Evolutionary conservation across 2,329 filamentous ascomycete species (phyloP).

Genomic region (Penicillium sp.): DNA sequence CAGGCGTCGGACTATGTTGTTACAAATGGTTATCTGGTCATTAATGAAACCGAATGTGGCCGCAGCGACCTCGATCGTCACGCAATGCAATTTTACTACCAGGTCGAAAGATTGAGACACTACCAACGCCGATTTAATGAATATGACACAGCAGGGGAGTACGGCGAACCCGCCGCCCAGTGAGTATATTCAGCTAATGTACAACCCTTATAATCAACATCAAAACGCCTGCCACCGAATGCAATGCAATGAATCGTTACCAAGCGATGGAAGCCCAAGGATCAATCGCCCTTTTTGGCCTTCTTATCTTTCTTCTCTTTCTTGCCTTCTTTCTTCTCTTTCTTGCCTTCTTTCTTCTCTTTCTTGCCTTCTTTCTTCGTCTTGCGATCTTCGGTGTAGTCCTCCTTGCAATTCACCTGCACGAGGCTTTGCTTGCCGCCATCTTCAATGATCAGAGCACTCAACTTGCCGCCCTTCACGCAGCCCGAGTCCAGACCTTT

Average conservation of each 20-base stretch:
- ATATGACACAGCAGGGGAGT: not conserved
- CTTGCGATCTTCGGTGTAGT: slow-evolving; percentile 27
- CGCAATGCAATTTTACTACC: not conserved
- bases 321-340: not conserved
- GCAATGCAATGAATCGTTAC: slow-evolving; percentile 2
- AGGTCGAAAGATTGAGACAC: too few relatives aligned
- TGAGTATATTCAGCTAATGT: slow-evolving; percentile 5
- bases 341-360: not conserved
- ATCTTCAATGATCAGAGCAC: slow-evolving; percentile 73
- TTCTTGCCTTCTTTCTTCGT: not conserved
- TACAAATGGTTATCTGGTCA: not conserved
- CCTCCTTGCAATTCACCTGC: slow-evolving; percentile 46
- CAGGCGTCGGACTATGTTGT: not conserved
- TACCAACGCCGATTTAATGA: not conserved
- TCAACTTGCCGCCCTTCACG: slow-evolving; percentile 72
- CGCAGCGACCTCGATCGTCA: too few relatives aligned
- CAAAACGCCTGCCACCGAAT: not conserved
- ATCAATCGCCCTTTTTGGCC: not conserved
- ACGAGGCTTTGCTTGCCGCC: slow-evolving; percentile 46
- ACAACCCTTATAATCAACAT: not conserved
- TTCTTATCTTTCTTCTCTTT: not conserved
- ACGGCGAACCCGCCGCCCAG: not conserved
- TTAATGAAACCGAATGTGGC: not conserved
- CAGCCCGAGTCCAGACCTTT: slow-evolving; percentile 87
- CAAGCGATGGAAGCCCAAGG: not conserved